Evolutionary conservation across 192 early-diverging fungal genomes (phyloP), one percentile per base, ranked within the genome.

Genomic region (Coemansia biformis): DNA sequence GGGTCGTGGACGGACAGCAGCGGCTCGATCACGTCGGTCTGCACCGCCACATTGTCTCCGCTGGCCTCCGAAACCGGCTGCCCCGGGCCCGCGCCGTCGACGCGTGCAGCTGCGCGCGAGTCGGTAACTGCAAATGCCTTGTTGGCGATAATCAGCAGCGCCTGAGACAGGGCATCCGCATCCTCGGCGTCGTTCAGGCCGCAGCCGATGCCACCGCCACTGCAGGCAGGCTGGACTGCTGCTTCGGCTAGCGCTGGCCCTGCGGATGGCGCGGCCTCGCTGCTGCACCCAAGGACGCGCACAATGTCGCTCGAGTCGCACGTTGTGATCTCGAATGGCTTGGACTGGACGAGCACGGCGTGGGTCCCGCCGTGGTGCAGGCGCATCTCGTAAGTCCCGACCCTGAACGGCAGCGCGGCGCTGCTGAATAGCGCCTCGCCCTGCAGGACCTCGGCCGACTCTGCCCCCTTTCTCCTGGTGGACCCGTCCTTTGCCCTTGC

Each of bases 281-380:
- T 28, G 26, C 26, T 28, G 26, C 26, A 19, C 32, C 52, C 53
- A 18, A 73, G 35, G 11, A 48, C 23, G 13, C 41, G 28, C 12
- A 59, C 40, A 31, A 65, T 48, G 37, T 57, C 60, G 22, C 39
- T 43, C 16, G 48, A 22, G 10, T 48, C 51, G 37, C 67, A 69
- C 8, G 50, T 61, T 4, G 66, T 59, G 47, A 96, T 88, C 62
- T 88, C 86, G 69, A 98, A 95, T 8, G 88, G 83, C 18, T 67
- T 61, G 17, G 84, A 86, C 19, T 75, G 54, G 1, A 84, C 80
- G 62, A 96, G 79, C 14, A 93, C 91, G 33, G 79, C 83, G 51
- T 96, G 89, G 17, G 81, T 82, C 16, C 85, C 85, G 59, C 92
- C 86, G 40, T 90, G 85, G 64, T 98, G 96, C 60, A 91, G 84